Conservation (phyloP, 768 basidiomycete species). For the Tylopilus vinaceipallidus region DNA sequence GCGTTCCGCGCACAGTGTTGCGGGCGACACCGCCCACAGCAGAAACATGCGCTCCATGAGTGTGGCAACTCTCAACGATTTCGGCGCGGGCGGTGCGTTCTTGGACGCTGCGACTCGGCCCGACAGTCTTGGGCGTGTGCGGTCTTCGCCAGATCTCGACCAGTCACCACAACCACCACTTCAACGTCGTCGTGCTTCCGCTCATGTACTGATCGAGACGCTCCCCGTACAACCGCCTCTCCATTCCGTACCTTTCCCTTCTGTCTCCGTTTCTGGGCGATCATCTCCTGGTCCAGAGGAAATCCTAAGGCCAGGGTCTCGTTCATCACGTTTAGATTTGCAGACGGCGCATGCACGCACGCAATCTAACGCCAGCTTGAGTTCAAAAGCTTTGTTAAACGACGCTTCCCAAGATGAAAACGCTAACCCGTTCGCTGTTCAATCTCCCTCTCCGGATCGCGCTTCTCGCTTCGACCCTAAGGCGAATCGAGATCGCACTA, state of each 20-base stretch:
- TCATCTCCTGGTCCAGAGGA: constrained; percentile 48
- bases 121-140: constrained; percentile 42
- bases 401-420: constrained; percentile 34
- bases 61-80: constrained; percentile 57
- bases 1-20: constrained; percentile 44
- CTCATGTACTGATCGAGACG: constrained; percentile 46
- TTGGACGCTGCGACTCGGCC: constrained; percentile 36
- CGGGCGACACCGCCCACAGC: constrained; percentile 38
- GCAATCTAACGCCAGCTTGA: constrained; percentile 51
- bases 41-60: constrained; percentile 63
- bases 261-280: constrained; percentile 44
- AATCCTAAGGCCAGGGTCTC: constrained; percentile 34
- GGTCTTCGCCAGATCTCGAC: constrained; percentile 58
- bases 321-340: constrained; percentile 33
- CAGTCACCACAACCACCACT: constrained; percentile 38
- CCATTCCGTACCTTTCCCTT: constrained; percentile 65
- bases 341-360: constrained; percentile 41
- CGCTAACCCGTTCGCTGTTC: constrained; percentile 35
- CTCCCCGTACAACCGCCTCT: constrained; percentile 39
- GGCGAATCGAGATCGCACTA: constrained; percentile 35
- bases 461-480: constrained; percentile 47
- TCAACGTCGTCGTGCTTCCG: constrained; percentile 50
- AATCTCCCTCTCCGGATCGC: constrained; percentile 37
- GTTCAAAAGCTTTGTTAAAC: constrained; percentile 44
- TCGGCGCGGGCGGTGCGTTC: constrained; percentile 47